These are phyloP conservation scores for Echeveria elegans DNA, from an alignment of 164 flowering plant species.

Conservation along the genomic window DNA sequence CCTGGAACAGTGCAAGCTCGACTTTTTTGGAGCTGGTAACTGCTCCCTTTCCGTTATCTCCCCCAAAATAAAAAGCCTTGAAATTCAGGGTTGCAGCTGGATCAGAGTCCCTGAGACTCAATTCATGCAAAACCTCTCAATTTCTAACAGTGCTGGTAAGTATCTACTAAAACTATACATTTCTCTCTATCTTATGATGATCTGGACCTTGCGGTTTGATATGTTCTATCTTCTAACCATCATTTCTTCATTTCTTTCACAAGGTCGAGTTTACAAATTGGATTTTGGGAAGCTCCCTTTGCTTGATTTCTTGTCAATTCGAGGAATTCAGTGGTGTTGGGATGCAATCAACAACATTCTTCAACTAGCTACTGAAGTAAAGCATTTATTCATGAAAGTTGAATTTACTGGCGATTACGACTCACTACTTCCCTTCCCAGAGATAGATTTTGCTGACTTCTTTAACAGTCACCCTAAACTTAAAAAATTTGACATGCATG, in stretches of 20 bases:
- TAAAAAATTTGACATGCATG: constrained; percentile 66
- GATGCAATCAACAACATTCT: constrained; percentile 67
- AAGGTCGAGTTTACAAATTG: constrained; percentile 64
- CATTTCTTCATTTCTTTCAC: neutral
- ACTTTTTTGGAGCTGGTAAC: constrained; percentile 61
- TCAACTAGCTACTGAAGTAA: constrained; percentile 59
- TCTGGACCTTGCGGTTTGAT: neutral
- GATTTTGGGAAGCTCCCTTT: constrained; percentile 67
- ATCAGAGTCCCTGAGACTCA: constrained; percentile 45
- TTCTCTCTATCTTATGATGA: neutral
- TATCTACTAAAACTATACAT: neutral
- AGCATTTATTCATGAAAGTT: constrained; percentile 76
- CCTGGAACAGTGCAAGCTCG: constrained; percentile 65
- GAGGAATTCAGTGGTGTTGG: constrained; percentile 93
- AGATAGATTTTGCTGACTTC: constrained; percentile 75
- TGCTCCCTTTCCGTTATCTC: constrained; percentile 43
- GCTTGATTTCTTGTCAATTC: constrained; percentile 55
- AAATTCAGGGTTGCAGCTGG: constrained; percentile 78
- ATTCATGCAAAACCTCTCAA: constrained; percentile 40
- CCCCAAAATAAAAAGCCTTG: constrained; percentile 49
- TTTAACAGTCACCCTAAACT: constrained; percentile 73
- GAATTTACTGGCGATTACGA: constrained; percentile 74
- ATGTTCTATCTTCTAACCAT: neutral
- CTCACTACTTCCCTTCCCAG: constrained; percentile 63
- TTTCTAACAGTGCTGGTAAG: constrained; percentile 68